phyloP scores from a whole-genome alignment of 768 basidiomycete species.

The Leccinellum albellum region DNA sequence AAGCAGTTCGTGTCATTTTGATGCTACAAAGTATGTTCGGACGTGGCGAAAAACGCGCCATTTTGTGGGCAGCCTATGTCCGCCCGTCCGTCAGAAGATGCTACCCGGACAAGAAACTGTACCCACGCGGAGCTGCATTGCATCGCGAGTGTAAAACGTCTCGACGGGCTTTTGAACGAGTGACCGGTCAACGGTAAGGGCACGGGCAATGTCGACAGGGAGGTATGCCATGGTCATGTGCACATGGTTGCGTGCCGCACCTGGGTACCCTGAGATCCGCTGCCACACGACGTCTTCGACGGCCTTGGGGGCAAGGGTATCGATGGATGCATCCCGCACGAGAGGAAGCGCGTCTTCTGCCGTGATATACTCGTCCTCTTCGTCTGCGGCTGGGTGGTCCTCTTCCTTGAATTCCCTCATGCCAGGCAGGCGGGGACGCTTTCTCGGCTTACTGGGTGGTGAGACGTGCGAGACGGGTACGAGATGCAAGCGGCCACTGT shows the following conservation, averaged over 20 bases:
- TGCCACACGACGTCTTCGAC: slow-evolving; percentile 69
- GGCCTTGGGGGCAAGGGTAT: slow-evolving; percentile 56
- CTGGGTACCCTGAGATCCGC: slow-evolving; percentile 77
- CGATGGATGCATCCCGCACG: slow-evolving; percentile 48
- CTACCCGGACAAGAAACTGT: background rate
- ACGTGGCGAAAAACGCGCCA: slow-evolving; percentile 84
- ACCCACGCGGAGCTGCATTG: slow-evolving; percentile 79
- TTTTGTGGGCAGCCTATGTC: slow-evolving; percentile 77
- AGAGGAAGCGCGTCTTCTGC: slow-evolving; percentile 60
- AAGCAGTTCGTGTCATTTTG: slow-evolving; percentile 84
- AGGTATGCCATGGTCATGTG: slow-evolving; percentile 79
- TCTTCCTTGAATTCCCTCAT: slow-evolving; percentile 51
- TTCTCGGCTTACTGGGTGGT: slow-evolving; percentile 52
- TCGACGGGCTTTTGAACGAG: slow-evolving; percentile 86
- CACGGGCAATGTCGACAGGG: slow-evolving; percentile 74
- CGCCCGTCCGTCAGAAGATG: slow-evolving; percentile 4
- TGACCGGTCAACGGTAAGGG: slow-evolving; percentile 56
- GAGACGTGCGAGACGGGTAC: slow-evolving; percentile 79
- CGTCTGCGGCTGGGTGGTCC: slow-evolving; percentile 35
- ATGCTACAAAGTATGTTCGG: slow-evolving; percentile 59
- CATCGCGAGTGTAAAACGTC: slow-evolving; percentile 94
- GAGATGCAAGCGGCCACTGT: slow-evolving; percentile 78
- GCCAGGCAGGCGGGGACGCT: slow-evolving; percentile 43
- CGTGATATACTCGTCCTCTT: slow-evolving; percentile 50
- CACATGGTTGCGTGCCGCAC: slow-evolving; percentile 56